Base-by-base conservation (phyloP, 2,329 filamentous ascomycete species). In the Stemphylium beticola region DNA sequence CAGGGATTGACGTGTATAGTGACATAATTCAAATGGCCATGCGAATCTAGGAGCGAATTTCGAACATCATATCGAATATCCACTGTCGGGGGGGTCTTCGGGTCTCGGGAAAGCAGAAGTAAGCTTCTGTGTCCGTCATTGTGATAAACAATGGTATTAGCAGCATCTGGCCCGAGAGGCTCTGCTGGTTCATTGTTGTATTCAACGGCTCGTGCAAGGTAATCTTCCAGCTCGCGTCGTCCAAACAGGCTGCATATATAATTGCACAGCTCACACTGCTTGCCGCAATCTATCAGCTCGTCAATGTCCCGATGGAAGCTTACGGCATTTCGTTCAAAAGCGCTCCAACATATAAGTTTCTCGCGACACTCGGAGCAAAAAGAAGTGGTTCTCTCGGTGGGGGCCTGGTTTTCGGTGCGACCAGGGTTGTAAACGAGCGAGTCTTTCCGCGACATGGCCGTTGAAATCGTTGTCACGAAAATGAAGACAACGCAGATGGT, bases 161-260 rank as follows among this genome's bases (percentile, higher is more conserved):
- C 29, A 14, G 22, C 17, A 24, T 37, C 18, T 5, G 31, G 43
- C 9, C 9, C 18, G 15, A 15, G 26, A 11, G 14, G 12, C 12
- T 37, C 43, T 15, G 20, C 43, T 26, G 29, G 20, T 8, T 37
- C 31, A 4, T 12, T 18, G 9, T 48, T 32, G 4, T 20, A 26
- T 10, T 48, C 36, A 8, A 17, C 12, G 5, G 26, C 45, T 29
- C 24, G 24, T 2, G 24, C 17, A 18, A 39, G 15, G 7, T 29
- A 48, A 14, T 26, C 15, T 20, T 48, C 24, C 11, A 48, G 12
- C 15, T 48, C 20, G 17, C n/a, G 10, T 12, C 10, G 17, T 17
- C 43, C 45, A 22, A 48, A 48, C 12, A 48, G 45, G n/a, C 9
- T 48, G 17, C 45, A 48, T 12, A 48, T 48, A 39, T 48, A 48